Evolutionary conservation across 208 protist genomes (phyloP).

Genomic region (Leishmania braziliensis): DNA sequence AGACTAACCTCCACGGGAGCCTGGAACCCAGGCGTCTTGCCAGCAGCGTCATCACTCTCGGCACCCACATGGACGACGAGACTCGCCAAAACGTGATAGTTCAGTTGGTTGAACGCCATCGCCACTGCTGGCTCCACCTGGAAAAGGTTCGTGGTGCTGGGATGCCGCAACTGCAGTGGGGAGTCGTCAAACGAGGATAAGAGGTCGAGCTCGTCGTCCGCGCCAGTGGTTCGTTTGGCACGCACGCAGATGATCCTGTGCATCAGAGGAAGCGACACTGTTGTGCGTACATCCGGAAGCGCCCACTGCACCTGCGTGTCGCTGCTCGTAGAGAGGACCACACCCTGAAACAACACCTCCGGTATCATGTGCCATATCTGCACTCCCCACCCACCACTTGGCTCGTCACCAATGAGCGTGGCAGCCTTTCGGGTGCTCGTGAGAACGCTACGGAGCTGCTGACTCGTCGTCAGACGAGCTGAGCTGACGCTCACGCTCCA

Average conservation of each 20-base stretch:
- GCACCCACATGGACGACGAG: constrained; percentile 13
- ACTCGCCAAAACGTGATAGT: constrained; percentile 23
- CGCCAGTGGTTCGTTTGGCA: background rate
- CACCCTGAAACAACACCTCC: background rate
- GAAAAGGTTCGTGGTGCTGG: constrained; percentile 16
- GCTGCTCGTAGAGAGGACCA: constrained; percentile 11
- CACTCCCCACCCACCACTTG: constrained; percentile 12
- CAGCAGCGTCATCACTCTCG: background rate
- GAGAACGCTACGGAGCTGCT: constrained; percentile 17
- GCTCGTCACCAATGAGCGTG: constrained; percentile 17
- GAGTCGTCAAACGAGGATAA: background rate
- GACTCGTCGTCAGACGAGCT: constrained; percentile 3
- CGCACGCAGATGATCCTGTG: constrained; percentile 26
- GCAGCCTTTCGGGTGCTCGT: constrained; percentile 15
- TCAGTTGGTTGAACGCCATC: constrained; percentile 14
- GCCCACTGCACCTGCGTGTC: constrained; percentile 8
- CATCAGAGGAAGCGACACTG: constrained; percentile 15
- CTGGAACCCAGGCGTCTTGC: background rate
- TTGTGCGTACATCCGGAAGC: constrained; percentile 7
- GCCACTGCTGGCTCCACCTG: constrained; percentile 22
- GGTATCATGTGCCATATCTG: constrained; percentile 25
- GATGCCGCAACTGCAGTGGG: background rate
- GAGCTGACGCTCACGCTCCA: constrained; percentile 14
- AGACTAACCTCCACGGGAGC: constrained; percentile 1
- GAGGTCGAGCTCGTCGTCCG: background rate